These are phyloP conservation scores for Populus ilicifolia DNA, from an alignment of 345 rosid genomes.

Conservation along the genomic window DNA sequence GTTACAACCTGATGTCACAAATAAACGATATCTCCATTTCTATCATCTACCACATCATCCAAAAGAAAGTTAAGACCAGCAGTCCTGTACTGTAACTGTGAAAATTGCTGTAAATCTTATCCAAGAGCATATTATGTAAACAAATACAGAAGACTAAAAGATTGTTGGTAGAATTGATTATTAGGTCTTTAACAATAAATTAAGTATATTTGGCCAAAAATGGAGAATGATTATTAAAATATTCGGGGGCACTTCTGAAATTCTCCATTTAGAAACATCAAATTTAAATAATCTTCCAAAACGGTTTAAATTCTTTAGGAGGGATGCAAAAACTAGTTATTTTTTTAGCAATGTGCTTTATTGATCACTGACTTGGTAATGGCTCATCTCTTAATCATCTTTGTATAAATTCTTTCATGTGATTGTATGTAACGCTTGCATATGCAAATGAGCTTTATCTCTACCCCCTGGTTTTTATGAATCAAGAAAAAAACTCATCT, in stretches of 20 bases:
- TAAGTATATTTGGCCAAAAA: background rate
- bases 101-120: background rate
- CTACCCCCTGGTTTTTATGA: background rate
- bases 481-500: background rate
- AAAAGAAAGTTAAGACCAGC: background rate
- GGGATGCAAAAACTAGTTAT: no score
- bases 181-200: background rate
- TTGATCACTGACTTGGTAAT: background rate
- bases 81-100: background rate
- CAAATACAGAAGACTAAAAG: background rate
- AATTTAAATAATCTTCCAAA: background rate
- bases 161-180: background rate
- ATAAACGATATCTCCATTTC: background rate
- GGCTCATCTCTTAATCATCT: background rate
- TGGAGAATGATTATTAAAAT: background rate
- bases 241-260: background rate
- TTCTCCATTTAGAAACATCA: background rate
- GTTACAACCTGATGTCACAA: no score
- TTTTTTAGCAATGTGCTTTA: background rate
- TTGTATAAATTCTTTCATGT: background rate
- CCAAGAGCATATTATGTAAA: background rate
- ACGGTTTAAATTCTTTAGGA: background rate
- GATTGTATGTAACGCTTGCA: background rate
- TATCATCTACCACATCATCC: background rate
- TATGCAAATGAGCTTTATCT: background rate